Percentiles rank a stretch among this genome's conserved stretches.
These are phyloP conservation scores for Eucalyptus sp. DNA, from an alignment of 345 rosid genomes.

Conservation along the genomic window DNA sequence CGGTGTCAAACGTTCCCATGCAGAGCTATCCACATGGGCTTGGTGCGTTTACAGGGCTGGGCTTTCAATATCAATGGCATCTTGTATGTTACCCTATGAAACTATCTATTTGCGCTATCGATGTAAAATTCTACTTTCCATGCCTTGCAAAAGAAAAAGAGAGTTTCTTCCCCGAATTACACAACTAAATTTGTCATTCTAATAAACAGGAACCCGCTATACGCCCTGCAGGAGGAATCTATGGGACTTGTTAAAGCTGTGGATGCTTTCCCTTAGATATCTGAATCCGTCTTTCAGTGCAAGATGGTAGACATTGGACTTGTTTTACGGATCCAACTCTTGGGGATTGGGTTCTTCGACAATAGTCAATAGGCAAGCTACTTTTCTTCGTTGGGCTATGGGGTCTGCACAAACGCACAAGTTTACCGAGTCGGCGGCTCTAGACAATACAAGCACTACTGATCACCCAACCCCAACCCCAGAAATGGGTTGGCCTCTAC, in stretches of 20 bases:
- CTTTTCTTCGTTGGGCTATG: too few species aligned
- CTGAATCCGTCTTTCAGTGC: neutral
- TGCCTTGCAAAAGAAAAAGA: neutral
- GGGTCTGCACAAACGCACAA: too few species aligned
- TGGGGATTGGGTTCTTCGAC: too few species aligned
- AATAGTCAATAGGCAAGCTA: too few species aligned
- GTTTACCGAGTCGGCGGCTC: too few species aligned
- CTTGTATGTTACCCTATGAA: neutral
- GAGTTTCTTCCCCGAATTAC: neutral
- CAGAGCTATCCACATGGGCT: neutral
- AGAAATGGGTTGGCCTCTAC: neutral
- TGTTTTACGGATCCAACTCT: too few species aligned
- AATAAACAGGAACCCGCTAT: neutral
- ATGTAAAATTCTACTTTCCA: neutral
- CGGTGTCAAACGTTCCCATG: neutral
- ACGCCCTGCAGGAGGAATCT: neutral
- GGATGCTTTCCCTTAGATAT: neutral
- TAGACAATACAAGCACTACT: too few species aligned
- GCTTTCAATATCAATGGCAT: neutral
- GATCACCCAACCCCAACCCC: too few species aligned
- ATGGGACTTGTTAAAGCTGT: neutral
- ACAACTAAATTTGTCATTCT: neutral
- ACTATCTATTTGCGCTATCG: neutral
- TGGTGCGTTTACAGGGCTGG: neutral
- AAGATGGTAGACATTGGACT: neutral